Evolutionary conservation across 2,329 filamentous ascomycete species (phyloP).

Genomic region (Xylaria multiplex): DNA sequence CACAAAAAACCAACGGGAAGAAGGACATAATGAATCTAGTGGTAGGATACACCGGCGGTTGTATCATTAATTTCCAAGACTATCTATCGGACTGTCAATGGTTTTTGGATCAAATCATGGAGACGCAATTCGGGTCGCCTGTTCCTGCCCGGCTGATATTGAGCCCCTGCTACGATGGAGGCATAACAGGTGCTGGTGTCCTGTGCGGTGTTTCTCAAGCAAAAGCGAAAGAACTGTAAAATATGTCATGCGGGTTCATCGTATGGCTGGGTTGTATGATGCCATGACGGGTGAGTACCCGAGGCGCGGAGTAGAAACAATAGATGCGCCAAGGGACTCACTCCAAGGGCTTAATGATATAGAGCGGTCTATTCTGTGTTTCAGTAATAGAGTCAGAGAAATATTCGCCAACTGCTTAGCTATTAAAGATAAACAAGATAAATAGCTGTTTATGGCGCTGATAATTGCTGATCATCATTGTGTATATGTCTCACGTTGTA

Average conservation of each 20-base stretch:
- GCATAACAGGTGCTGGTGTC: slow-evolving; percentile 70
- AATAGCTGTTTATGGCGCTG: too few species aligned
- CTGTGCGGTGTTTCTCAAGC: slow-evolving; percentile 60
- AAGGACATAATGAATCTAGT: slow-evolving; percentile 65
- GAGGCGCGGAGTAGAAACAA: slow-evolving; percentile 26
- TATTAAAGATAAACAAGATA: slow-evolving; percentile 2
- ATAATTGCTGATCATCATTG: too few species aligned
- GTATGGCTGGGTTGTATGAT: slow-evolving; percentile 29
- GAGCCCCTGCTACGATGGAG: slow-evolving; percentile 68
- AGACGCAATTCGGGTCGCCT: slow-evolving; percentile 51
- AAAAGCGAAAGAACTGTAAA: slow-evolving; percentile 43
- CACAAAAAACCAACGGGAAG: slow-evolving; percentile 19
- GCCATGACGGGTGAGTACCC: slow-evolving; percentile 31
- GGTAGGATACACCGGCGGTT: slow-evolving; percentile 82
- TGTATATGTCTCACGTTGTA: background rate
- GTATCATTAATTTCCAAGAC: slow-evolving; percentile 81
- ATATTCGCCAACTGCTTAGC: background rate
- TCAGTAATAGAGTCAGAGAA: background rate
- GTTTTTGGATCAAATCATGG: slow-evolving; percentile 69
- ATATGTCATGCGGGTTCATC: slow-evolving; percentile 25
- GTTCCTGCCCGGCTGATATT: slow-evolving; percentile 58
- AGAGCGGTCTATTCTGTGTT: slow-evolving; percentile 6
- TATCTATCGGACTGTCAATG: slow-evolving; percentile 75
- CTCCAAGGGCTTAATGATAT: background rate
- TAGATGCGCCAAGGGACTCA: slow-evolving; percentile 14